Evolutionary conservation across 495 filamentous ascomycete genomes (phyloP).

Genomic region (Astrothelium macrocarpum): DNA sequence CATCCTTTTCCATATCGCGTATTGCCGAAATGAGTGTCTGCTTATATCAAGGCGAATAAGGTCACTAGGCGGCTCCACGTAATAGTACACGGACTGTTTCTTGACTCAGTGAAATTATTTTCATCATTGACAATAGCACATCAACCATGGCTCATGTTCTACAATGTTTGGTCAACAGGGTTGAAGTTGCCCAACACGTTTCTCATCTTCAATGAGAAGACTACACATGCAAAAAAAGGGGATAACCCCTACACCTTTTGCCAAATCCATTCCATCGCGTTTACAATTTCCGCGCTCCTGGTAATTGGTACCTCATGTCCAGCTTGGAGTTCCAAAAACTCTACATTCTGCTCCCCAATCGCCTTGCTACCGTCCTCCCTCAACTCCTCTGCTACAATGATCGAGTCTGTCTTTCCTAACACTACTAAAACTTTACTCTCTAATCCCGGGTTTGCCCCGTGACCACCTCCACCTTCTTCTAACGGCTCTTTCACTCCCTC

Average conservation of each 20-base stretch:
- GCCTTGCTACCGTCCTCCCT: slow-evolving; percentile 42
- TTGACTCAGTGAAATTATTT: too few species aligned
- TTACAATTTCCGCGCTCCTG: slow-evolving; percentile 42
- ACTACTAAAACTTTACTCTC: slow-evolving; percentile 46
- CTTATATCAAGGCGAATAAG: not conserved
- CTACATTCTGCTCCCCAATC: slow-evolving; percentile 38
- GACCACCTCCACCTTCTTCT: slow-evolving; percentile 13
- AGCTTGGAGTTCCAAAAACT: slow-evolving; percentile 41
- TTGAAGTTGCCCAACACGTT: too few species aligned
- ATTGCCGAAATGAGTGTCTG: not conserved
- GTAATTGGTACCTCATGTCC: slow-evolving; percentile 52
- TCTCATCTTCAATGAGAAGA: not conserved
- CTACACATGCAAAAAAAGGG: not conserved
- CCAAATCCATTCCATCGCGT: slow-evolving; percentile 36
- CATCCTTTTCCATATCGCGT: not conserved
- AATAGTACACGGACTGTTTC: too few species aligned
- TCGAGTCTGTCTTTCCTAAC: slow-evolving; percentile 43
- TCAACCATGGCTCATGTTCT: too few species aligned
- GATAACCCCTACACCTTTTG: not conserved
- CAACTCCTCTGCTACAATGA: slow-evolving; percentile 50
- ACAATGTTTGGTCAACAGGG: too few species aligned
- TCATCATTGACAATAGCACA: not conserved
- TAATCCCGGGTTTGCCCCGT: slow-evolving; percentile 26
- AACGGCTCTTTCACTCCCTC: slow-evolving; percentile 20
- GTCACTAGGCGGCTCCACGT: not conserved